These are phyloP conservation scores for Pseudodiploospora longispora DNA, from an alignment of 2,329 filamentous ascomycete species.

Conservation along the genomic window DNA sequence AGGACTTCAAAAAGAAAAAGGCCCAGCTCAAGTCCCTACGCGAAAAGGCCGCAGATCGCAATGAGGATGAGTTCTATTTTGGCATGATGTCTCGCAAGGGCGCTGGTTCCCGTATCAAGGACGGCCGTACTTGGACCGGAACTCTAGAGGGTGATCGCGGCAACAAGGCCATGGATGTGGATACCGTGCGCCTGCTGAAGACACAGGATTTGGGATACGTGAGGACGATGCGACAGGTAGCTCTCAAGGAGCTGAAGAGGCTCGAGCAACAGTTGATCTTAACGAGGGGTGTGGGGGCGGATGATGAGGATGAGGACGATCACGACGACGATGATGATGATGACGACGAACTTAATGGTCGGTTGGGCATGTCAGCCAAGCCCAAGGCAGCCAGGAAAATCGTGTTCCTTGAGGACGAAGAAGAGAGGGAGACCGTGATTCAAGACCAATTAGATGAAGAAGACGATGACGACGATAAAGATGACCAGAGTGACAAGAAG, in stretches of 20 bases:
- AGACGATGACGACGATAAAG: constrained; percentile 20
- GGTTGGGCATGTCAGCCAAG: constrained; percentile 18
- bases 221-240: constrained; percentile 52
- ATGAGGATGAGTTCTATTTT: constrained; percentile 68
- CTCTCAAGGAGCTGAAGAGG: constrained; percentile 46
- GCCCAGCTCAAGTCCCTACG: constrained; percentile 49
- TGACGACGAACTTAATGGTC: constrained; percentile 21
- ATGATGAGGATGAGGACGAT: constrained; percentile 27
- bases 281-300: constrained; percentile 27
- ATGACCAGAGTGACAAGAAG: constrained; percentile 12
- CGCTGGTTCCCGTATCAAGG: constrained; percentile 40
- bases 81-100: constrained; percentile 58
- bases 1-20: constrained; percentile 61
- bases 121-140: constrained; percentile 45
- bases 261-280: constrained; percentile 48
- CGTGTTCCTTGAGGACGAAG: constrained; percentile 39
- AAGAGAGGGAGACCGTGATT: constrained; percentile 25
- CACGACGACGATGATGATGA: constrained; percentile 23
- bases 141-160: constrained; percentile 51
- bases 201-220: constrained; percentile 62
- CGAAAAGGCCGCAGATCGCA: constrained; percentile 55
- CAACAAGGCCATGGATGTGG: constrained; percentile 45
- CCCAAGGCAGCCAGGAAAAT: constrained; percentile 38
- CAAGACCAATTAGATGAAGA: constrained; percentile 22
- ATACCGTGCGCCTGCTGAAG: constrained; percentile 56